Conservation (phyloP, 108 stramenopile genomes). For the Aureococcus anophagefferens region DNA sequence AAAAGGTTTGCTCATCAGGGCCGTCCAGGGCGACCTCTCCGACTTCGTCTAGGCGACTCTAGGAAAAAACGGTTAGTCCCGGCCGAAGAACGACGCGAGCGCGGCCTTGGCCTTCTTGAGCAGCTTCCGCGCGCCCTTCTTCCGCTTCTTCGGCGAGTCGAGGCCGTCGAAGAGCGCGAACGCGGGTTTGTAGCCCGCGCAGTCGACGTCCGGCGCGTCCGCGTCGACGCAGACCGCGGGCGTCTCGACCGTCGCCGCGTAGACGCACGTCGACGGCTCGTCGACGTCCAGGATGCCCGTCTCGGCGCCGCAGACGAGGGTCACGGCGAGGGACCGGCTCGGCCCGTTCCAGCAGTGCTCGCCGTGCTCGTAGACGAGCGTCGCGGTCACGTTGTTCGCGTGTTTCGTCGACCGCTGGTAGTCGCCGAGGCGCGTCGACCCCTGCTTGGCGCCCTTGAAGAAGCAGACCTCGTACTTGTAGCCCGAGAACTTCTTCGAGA, state of each 20-base stretch:
- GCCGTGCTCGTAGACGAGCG: conserved; percentile 23
- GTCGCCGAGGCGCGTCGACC: conserved; percentile 11
- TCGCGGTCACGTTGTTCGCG: background rate
- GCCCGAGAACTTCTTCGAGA: conserved; percentile 11
- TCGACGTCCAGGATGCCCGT: conserved; percentile 20
- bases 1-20: background rate
- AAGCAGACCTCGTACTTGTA: conserved; percentile 34
- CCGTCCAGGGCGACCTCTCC: background rate
- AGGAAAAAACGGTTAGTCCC: too few relatives aligned
- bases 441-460: conserved; percentile 30
- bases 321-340: conserved; percentile 19
- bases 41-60: background rate
- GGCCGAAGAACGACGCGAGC: too few relatives aligned
- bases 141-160: too few relatives aligned
- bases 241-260: conserved; percentile 24
- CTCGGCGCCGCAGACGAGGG: conserved; percentile 29
- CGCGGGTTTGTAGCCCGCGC: too few relatives aligned
- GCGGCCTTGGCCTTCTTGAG: conserved; percentile 34
- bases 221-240: conserved; percentile 30
- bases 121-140: too few relatives aligned
- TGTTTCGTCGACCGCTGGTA: conserved; percentile 3
- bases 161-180: too few relatives aligned
- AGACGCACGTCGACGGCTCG: conserved; percentile 42
- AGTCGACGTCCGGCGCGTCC: background rate
- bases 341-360: conserved; percentile 41